Conservation (phyloP, 768 basidiomycete genomes). For the Kwoniella mangroviensis region DNA sequence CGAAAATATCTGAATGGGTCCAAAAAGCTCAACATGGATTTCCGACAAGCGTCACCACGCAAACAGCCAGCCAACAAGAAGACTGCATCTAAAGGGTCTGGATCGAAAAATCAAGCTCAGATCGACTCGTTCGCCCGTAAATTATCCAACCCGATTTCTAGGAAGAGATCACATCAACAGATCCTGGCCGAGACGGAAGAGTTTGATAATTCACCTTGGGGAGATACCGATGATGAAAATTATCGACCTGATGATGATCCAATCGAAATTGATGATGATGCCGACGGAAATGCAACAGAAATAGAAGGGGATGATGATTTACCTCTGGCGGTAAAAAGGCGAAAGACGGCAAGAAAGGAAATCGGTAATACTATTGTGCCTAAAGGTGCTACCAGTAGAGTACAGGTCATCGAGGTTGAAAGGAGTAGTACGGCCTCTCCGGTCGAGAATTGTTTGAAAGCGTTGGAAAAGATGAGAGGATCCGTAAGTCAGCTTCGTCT, state of each 20-base stretch:
- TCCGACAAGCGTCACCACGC: slow-evolving; percentile 37
- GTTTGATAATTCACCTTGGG: slow-evolving; percentile 51
- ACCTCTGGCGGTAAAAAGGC: slow-evolving; percentile 24
- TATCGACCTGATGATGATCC: slow-evolving; percentile 35
- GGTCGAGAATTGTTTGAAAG: slow-evolving; percentile 37
- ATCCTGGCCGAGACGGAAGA: slow-evolving; percentile 38
- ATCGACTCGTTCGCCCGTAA: slow-evolving; percentile 22
- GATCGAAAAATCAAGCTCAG: slow-evolving; percentile 10
- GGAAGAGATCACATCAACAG: slow-evolving; percentile 40
- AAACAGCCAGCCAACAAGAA: slow-evolving; percentile 21
- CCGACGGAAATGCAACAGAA: slow-evolving; percentile 23
- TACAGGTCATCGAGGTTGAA: slow-evolving; percentile 15
- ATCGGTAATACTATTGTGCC: slow-evolving; percentile 6
- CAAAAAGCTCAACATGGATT: slow-evolving; percentile 42
- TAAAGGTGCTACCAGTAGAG: not conserved
- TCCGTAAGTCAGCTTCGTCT: slow-evolving; percentile 27
- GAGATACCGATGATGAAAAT: slow-evolving; percentile 47
- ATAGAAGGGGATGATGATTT: slow-evolving; percentile 32
- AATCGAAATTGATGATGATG: slow-evolving; percentile 29
- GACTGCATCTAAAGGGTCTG: slow-evolving; percentile 10
- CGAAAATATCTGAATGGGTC: slow-evolving; percentile 31
- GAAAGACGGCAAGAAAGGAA: slow-evolving; percentile 25
- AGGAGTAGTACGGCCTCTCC: slow-evolving; percentile 30
- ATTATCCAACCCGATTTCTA: slow-evolving; percentile 35
- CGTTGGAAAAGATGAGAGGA: slow-evolving; percentile 32